Evolutionary conservation across 1,139 yeast genomes (phyloP).

Genomic region (Suhomyces bolitotheri): DNA sequence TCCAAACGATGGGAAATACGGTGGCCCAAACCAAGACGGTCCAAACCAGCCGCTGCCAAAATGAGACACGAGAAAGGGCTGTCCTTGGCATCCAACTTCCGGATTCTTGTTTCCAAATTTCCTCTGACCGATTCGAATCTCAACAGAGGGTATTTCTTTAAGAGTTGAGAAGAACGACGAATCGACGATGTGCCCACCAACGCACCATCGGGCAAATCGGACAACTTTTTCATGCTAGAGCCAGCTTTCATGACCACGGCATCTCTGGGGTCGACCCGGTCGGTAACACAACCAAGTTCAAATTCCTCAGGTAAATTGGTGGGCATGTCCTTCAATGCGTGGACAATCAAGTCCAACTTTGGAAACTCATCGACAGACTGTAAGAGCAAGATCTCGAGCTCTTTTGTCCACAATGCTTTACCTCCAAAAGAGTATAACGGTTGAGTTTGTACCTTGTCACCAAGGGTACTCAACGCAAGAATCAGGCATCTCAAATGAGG

Average conservation of each 20-base stretch:
- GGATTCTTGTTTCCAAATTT: slow-evolving; percentile 76
- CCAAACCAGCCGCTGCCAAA: slow-evolving; percentile 89
- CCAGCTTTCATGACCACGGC: slow-evolving; percentile 80
- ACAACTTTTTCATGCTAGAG: slow-evolving; percentile 61
- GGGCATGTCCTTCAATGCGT: slow-evolving; percentile 94
- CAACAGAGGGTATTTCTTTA: slow-evolving; percentile 44
- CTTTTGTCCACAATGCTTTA: slow-evolving; percentile 94
- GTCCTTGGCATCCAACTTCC: slow-evolving; percentile 66
- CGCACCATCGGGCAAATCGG: slow-evolving; percentile 80
- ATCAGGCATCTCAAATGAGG: slow-evolving; percentile 66
- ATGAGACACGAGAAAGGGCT: slow-evolving; percentile 69
- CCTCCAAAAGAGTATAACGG: slow-evolving; percentile 96
- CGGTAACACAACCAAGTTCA: slow-evolving; percentile 81
- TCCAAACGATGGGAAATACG: slow-evolving; percentile 72
- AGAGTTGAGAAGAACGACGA: slow-evolving; percentile 75
- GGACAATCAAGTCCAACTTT: slow-evolving; percentile 84
- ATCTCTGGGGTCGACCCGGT: slow-evolving; percentile 89
- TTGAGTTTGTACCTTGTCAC: slow-evolving; percentile 81
- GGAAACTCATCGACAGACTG: slow-evolving; percentile 63
- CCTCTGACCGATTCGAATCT: slow-evolving; percentile 80
- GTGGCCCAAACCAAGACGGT: slow-evolving; percentile 65
- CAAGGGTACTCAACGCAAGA: slow-evolving; percentile 79
- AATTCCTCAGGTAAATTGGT: slow-evolving; percentile 88
- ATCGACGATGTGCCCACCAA: slow-evolving; percentile 94
- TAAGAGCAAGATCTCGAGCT: slow-evolving; percentile 76